Conservation (phyloP, 108 stramenopile species). For the Skeletonema tropicum region DNA sequence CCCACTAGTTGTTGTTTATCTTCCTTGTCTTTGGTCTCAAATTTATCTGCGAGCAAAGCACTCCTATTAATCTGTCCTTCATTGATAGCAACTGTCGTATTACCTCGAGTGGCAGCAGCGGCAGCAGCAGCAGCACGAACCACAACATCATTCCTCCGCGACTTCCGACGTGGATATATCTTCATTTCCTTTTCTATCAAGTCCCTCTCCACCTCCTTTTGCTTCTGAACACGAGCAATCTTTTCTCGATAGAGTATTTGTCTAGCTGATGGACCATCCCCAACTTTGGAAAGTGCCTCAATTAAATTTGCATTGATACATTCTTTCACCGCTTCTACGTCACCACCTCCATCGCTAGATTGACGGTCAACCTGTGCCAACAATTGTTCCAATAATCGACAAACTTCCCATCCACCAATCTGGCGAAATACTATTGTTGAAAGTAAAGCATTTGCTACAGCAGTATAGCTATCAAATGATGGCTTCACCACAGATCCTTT, state of each 20-base stretch:
- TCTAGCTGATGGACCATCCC: not conserved
- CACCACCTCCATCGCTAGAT: not conserved
- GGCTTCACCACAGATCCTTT: not conserved
- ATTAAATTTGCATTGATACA: slow-evolving; percentile 6
- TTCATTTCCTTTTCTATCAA: not conserved
- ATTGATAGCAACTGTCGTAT: not conserved
- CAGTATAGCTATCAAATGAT: not conserved
- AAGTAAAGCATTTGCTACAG: not conserved
- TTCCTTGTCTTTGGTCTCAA: not conserved
- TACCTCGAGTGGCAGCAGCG: not conserved
- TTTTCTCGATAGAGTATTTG: not conserved
- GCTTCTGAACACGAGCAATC: not conserved
- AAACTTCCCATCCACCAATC: not conserved
- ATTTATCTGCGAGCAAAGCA: not conserved
- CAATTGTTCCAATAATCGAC: not conserved
- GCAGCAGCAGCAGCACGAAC: not conserved
- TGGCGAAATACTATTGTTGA: not conserved
- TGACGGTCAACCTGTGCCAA: not conserved
- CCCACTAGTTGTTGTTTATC: not conserved
- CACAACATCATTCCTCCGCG: not conserved
- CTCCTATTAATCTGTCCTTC: not conserved
- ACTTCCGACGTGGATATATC: not conserved
- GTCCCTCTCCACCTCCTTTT: not conserved
- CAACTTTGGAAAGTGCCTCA: slow-evolving; percentile 1
- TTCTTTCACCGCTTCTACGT: not conserved